These are phyloP conservation scores for Blastobotrys illinoisensis DNA, from an alignment of 1,139 yeast genomes.

Conservation along the genomic window DNA sequence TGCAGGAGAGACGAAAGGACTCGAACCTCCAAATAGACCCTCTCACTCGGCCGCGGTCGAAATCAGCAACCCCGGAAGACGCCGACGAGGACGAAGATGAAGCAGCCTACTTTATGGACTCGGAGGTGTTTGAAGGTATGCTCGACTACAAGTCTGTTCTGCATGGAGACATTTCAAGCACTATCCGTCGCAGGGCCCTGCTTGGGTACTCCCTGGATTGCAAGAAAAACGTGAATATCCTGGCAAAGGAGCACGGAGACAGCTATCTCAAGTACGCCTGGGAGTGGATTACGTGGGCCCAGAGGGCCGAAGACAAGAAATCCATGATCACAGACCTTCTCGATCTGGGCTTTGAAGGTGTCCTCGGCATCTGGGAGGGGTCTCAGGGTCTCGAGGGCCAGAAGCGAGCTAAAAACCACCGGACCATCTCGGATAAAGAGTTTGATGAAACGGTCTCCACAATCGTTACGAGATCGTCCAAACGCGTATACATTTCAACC, in stretches of 20 bases:
- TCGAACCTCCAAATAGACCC: conserved; percentile 7
- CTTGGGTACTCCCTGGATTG: conserved; percentile 73
- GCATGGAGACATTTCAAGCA: conserved; percentile 30
- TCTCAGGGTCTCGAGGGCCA: conserved; percentile 56
- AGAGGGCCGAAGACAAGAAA: conserved; percentile 60
- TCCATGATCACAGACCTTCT: conserved; percentile 61
- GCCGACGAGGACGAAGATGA: neutral
- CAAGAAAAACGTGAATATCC: conserved; percentile 53
- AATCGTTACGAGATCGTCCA: conserved; percentile 23
- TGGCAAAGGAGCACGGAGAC: conserved; percentile 43
- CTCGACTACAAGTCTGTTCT: conserved; percentile 24
- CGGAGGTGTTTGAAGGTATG: conserved; percentile 18
- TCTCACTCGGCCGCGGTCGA: neutral
- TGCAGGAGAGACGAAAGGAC: conserved; percentile 16
- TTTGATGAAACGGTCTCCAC: conserved; percentile 21
- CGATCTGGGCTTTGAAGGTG: conserved; percentile 86
- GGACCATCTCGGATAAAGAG: conserved; percentile 19
- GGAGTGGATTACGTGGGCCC: conserved; percentile 81
- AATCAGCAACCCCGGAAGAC: neutral
- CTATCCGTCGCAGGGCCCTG: conserved; percentile 64
- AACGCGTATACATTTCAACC: conserved; percentile 33
- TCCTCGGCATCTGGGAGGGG: conserved; percentile 86
- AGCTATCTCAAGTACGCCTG: conserved; percentile 72
- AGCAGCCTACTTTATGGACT: conserved; percentile 3
- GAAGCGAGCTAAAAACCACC: conserved; percentile 14